Percentiles rank a stretch among this genome's conserved stretches.
phyloP scores from a whole-genome alignment of 495 filamentous ascomycete genomes.

The Neurospora pannonica region DNA sequence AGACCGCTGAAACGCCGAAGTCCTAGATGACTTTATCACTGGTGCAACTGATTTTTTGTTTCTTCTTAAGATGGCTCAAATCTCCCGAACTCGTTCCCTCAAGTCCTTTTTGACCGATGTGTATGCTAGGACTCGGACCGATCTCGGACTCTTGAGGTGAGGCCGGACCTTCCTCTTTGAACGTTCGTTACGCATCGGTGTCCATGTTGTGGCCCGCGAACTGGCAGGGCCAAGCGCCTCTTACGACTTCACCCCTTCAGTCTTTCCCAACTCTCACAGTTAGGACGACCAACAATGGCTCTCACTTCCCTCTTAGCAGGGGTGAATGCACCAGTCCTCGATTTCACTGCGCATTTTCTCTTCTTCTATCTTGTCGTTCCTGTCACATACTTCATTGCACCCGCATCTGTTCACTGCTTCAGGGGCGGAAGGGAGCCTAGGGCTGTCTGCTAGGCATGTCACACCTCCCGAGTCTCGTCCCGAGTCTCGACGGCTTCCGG shows the following conservation, averaged over 20 bases:
- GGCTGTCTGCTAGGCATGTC: not conserved
- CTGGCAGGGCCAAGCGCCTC: not conserved
- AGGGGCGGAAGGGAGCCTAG: not conserved
- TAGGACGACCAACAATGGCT: not conserved
- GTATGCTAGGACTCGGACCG: not conserved
- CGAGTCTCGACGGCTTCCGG: not conserved
- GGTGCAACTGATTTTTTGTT: not conserved
- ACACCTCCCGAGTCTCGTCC: too few relatives aligned
- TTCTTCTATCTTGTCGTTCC: not conserved
- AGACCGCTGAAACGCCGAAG: not conserved
- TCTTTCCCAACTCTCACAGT: not conserved
- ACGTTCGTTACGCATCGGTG: not conserved
- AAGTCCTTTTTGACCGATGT: not conserved
- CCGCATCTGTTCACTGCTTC: not conserved
- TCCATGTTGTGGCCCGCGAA: not conserved
- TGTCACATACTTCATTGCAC: not conserved
- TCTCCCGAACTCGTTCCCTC: not conserved
- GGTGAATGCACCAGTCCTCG: not conserved
- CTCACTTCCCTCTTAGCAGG: not conserved
- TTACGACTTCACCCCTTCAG: not conserved
- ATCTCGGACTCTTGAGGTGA: not conserved
- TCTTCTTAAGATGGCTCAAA: not conserved
- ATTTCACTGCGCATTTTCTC: not conserved
- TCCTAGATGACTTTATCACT: not conserved
- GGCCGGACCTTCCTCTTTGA: not conserved